These are phyloP conservation scores for Sporothrix protearum DNA, from an alignment of 2,329 filamentous ascomycete species.

Conservation along the genomic window DNA sequence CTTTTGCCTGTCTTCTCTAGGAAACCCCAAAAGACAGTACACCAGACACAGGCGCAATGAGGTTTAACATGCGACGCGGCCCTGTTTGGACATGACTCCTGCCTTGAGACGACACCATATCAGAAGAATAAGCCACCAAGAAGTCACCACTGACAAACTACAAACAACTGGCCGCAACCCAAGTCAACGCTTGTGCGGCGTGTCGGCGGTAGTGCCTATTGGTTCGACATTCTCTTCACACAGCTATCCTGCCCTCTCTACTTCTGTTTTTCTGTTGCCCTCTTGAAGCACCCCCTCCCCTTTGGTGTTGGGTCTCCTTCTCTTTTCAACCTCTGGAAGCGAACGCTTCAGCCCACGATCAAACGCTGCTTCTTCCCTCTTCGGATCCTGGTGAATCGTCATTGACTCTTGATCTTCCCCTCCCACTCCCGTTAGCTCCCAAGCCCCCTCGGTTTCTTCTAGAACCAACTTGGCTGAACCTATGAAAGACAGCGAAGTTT, in stretches of 20 bases:
- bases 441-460: conserved; percentile 12
- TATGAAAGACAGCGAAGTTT: background rate
- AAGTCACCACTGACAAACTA: background rate
- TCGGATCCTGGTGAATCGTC: conserved; percentile 12
- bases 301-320: background rate
- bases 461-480: background rate
- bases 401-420: background rate
- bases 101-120: background rate
- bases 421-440: background rate
- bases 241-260: background rate
- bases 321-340: conserved; percentile 1
- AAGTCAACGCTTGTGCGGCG: background rate
- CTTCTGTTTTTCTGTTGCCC: background rate
- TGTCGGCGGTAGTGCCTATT: conserved; percentile 21
- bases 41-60: background rate
- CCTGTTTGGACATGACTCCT: background rate
- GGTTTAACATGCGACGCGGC: background rate
- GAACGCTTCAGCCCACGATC: background rate
- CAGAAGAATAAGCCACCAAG: background rate
- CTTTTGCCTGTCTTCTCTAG: background rate
- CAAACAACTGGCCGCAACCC: too few species aligned
- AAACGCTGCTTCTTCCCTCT: background rate
- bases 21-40: background rate
- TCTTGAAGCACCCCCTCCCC: background rate
- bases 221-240: background rate